These are phyloP conservation scores for Russula abietina DNA, from an alignment of 768 basidiomycete genomes.

Conservation along the genomic window DNA sequence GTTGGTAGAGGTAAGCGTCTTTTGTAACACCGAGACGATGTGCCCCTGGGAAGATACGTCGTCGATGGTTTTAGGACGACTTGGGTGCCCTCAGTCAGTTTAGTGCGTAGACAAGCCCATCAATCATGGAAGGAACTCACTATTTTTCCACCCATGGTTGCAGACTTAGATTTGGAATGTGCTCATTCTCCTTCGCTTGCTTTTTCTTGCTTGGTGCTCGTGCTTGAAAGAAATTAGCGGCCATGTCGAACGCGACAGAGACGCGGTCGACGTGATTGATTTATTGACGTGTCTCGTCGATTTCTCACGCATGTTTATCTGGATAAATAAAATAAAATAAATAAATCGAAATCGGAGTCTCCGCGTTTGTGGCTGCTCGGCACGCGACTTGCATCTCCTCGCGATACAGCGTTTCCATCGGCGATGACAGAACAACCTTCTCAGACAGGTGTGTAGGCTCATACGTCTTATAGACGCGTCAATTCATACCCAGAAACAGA, in stretches of 20 bases:
- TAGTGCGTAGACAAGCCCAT: not conserved
- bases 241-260: conserved; percentile 37
- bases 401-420: conserved; percentile 8
- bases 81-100: conserved; percentile 30
- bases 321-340: not conserved
- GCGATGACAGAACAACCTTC: conserved; percentile 4
- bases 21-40: conserved; percentile 84
- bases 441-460: conserved; percentile 3
- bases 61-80: conserved; percentile 95
- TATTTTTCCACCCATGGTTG: conserved; percentile 99
- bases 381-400: not conserved
- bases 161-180: conserved; percentile 44
- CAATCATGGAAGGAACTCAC: conserved; percentile 38
- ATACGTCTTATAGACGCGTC: not conserved
- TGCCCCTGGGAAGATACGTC: conserved; percentile 98
- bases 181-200: conserved; percentile 29
- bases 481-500: not conserved
- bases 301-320: conserved; percentile 11
- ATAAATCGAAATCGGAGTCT: not conserved
- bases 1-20: conserved; percentile 90
- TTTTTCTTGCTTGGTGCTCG: conserved; percentile 28
- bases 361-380: conserved; percentile 20
- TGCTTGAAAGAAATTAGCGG: conserved; percentile 50
- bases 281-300: conserved; percentile 9
- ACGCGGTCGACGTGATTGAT: conserved; percentile 24